Base-by-base conservation (phyloP, 225 moss, liverwort and hornwort species). In the Takakia lepidozioides region DNA sequence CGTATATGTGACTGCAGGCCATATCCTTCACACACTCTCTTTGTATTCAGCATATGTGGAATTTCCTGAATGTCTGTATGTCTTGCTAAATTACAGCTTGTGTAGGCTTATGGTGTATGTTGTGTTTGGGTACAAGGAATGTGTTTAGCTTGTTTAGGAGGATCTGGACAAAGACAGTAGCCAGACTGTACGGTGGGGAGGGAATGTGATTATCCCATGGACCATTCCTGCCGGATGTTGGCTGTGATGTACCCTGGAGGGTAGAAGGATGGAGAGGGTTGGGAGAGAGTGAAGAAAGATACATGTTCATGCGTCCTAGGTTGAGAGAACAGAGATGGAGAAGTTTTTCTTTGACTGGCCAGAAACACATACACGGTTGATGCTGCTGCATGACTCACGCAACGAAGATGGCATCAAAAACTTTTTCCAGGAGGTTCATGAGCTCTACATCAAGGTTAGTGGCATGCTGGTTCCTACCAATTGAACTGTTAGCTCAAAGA, bases 351-450 rank as follows among this genome's bases (percentile, higher is more conserved):
- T 43, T 59, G 36, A 59, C 59, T 53, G 38, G 43, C 53, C 19
- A 50, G 40, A 48, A 38, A 54, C 58, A 66, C 58, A 57, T 42
- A 91, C 86, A 38, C 74, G 84, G 39, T 58, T 98, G 27, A 98
- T 98, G 95, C 75, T 98, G 30, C 77, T 98, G 54, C 95, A 98
- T 59, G 95, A 98, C 77, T 73, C 90, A 17, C 86, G 87, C 36
- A 98, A 90, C 56, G 95, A 90, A 67, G 90, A 98, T 61, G 95
- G 95, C 48, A 90, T 98, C 47, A 85, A 80, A 59, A 98, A 78
- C 39, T 90, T 90, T 49, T 90, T 98, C 43, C 95, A 98, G 71
- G 90, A 98, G 50, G 90, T 98, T 19, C 95, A 90, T 61, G 90
- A 98, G 62, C 75, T 98, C 13, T 98, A 98, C 52, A 85, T 90